Evolutionary conservation across 2,329 filamentous ascomycete species (phyloP).

Genomic region (Emericellopsis atlantica): DNA sequence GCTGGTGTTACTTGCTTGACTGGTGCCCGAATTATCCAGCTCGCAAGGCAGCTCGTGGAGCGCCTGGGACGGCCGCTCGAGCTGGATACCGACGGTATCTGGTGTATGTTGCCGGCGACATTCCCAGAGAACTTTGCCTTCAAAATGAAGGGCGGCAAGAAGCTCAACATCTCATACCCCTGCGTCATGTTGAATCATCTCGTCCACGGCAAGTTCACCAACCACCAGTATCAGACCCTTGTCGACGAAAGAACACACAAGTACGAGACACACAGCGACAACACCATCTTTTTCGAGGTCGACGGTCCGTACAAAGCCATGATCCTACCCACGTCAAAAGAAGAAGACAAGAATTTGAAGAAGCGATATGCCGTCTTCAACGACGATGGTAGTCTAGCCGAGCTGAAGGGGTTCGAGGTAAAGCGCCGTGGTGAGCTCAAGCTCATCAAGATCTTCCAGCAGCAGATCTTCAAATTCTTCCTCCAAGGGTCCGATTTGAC

Average conservation of each 20-base stretch:
- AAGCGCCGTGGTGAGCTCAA: slow-evolving; percentile 97
- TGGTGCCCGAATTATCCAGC: slow-evolving; percentile 90
- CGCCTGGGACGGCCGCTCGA: slow-evolving; percentile 86
- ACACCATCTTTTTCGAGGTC: slow-evolving; percentile 98
- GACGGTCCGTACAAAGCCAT: slow-evolving; percentile 96
- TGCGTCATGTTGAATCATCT: slow-evolving; percentile 99
- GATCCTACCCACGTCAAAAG: slow-evolving; percentile 93
- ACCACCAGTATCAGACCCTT: slow-evolving; percentile 92
- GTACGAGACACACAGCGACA: slow-evolving; percentile 96
- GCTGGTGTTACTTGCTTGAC: slow-evolving; percentile 96
- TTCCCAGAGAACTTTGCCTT: slow-evolving; percentile 96
- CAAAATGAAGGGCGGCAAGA: slow-evolving; percentile 91
- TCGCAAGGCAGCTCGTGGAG: slow-evolving; percentile 88
- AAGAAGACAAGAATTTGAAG: slow-evolving; percentile 99
- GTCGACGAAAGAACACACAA: slow-evolving; percentile 67
- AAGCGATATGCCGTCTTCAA: slow-evolving; percentile 99
- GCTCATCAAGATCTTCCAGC: slow-evolving; percentile 98
- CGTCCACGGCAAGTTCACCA: slow-evolving; percentile 89
- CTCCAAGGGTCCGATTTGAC: slow-evolving; percentile 76
- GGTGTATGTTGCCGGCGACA: slow-evolving; percentile 94
- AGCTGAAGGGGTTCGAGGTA: slow-evolving; percentile 94
- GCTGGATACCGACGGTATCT: slow-evolving; percentile 96
- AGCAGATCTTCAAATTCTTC: slow-evolving; percentile 99
- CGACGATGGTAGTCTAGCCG: slow-evolving; percentile 86
- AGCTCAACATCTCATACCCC: slow-evolving; percentile 89